Conservation (phyloP, 345 rosid genomes). For the Hibiscus trionum region DNA sequence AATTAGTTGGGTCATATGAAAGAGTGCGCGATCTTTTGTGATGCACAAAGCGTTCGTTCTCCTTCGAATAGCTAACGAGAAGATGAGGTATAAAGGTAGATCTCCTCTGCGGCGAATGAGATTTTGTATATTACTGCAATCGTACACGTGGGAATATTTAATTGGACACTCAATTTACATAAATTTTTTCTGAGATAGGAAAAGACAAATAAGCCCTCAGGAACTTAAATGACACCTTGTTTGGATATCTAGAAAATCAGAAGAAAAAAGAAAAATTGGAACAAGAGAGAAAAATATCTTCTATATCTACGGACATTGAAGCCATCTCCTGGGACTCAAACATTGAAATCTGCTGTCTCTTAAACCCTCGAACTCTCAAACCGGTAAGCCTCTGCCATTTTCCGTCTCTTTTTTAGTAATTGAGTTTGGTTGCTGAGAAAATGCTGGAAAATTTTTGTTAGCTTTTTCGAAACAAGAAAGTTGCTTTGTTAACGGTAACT, state of each 20-base stretch:
- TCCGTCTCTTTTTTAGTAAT: background rate
- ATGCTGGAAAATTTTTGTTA: background rate
- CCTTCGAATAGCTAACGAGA: slow-evolving; percentile 5
- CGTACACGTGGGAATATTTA: background rate
- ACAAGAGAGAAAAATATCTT: background rate
- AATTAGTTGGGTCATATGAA: too few relatives aligned
- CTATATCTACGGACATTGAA: background rate
- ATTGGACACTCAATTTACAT: background rate
- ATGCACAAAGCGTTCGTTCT: background rate
- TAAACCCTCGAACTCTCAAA: background rate
- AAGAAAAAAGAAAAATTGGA: background rate
- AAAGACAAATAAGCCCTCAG: background rate
- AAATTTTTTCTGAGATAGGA: background rate
- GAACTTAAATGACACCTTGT: background rate
- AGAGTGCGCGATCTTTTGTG: background rate
- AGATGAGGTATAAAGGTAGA: slow-evolving; percentile 5
- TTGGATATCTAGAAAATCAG: background rate
- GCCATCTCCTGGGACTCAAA: background rate
- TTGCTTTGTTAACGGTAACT: background rate
- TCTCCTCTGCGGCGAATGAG: background rate
- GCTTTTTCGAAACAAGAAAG: background rate
- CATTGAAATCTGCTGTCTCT: background rate
- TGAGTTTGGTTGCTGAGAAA: slow-evolving; percentile 10
- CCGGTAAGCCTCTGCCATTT: background rate
- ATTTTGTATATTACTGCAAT: background rate